Evolutionary conservation across 2,329 filamentous ascomycete genomes (phyloP).

Genomic region (Bipolaris zeicola): DNA sequence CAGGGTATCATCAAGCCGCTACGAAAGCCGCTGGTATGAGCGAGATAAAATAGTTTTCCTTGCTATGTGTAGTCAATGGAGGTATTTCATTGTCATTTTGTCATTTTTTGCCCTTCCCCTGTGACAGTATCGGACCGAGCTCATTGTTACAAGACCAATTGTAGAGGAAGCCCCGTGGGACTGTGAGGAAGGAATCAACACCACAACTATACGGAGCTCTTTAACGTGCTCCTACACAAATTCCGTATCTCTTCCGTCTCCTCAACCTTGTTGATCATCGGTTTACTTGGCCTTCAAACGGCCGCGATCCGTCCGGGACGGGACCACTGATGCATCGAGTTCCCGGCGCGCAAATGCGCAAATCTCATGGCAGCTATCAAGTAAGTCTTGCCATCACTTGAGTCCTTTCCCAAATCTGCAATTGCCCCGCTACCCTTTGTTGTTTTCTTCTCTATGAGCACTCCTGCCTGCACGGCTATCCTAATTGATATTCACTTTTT

Average conservation of each 20-base stretch:
- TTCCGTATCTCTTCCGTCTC: no score
- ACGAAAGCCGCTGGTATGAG: constrained; percentile 69
- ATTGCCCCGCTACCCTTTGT: neutral
- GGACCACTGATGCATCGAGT: neutral
- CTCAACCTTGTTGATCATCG: no score
- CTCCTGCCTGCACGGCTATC: neutral
- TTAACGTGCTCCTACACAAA: no score
- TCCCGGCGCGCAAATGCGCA: constrained; percentile 25
- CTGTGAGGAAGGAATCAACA: neutral
- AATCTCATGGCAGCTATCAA: constrained; percentile 9
- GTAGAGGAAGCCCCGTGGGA: neutral
- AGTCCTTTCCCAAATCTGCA: neutral
- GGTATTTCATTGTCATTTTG: neutral
- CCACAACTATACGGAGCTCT: neutral
- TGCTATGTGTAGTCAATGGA: neutral
- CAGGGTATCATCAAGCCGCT: constrained; percentile 92
- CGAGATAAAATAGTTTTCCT: neutral
- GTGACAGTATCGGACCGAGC: neutral
- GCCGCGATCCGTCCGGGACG: neutral
- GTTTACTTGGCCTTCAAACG: neutral
- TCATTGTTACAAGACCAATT: neutral
- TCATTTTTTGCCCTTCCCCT: neutral
- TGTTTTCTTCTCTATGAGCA: neutral
- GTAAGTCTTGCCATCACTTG: constrained; percentile 5
- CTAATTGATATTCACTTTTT: neutral